Base-by-base conservation (phyloP, 2,329 filamentous ascomycete genomes). In the Teratosphaeria nubilosa region DNA sequence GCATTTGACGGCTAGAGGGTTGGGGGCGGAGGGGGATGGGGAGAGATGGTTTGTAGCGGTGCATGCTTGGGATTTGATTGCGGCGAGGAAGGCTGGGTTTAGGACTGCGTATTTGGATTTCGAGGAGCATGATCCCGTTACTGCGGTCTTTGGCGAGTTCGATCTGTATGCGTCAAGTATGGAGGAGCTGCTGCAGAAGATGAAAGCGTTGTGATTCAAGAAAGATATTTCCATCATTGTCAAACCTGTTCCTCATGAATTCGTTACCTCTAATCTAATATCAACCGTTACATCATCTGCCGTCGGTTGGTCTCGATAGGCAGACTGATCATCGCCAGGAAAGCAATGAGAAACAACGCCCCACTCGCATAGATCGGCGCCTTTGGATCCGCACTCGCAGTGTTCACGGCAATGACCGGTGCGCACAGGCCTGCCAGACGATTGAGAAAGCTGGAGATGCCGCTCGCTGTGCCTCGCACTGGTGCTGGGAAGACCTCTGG, bases 401-500 rank as follows among this genome's bases (percentile, higher is more conserved):
- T 73, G 55, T 76, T 70, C 34, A 76, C 71, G 0, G 87, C 87
- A 27, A 90, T 75, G 11, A 90, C 77, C 0, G 87, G 87, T 0
- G 87, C 87, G 65, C 84, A 77, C 11, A 90, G 75, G 5, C 87
- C 87, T 5, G 82, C 81, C 48, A 86, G 68, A 41, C 87, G 77
- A 70, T 90, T 90, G 60, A 90, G 71, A 67, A 88, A 87, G 68
- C 83, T 87, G 24, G 84, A 83, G 53, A 90, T 85, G 50, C 87
- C 87, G 0, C 84, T 87, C 5, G 86, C 87, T 0, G 86, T 87
- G 5, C 87, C 87, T 32, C 87, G 77, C 24, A 86, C 82, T 0
- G 86, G 85, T 0, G 86, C 85, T 0, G 87, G 86, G 72, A 91
- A 90, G 30, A 90, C 82, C 67, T 90, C 87, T 0, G 87, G 87